Evolutionary conservation across 148 eudicot species (phyloP).

Genomic region (Camellia sinensis): DNA sequence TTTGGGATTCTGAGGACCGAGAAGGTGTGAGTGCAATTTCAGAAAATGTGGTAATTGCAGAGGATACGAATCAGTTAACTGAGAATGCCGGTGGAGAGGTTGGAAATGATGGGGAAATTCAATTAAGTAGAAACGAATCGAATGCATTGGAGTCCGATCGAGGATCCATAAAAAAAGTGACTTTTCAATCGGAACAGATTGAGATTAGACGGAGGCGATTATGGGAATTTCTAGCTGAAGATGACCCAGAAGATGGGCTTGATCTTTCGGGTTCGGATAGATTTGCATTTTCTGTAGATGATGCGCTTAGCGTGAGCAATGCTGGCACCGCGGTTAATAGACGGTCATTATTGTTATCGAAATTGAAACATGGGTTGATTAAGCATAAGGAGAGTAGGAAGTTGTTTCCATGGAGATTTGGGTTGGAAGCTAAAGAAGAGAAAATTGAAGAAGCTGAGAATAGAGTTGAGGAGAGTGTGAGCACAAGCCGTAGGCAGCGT

Average conservation of each 20-base stretch:
- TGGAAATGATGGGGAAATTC: slow-evolving; percentile 18
- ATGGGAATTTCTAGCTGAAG: slow-evolving; percentile 91
- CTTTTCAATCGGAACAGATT: slow-evolving; percentile 52
- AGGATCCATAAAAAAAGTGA: slow-evolving; percentile 57
- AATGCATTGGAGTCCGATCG: slow-evolving; percentile 2
- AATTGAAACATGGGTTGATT: slow-evolving; percentile 73
- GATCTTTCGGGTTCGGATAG: slow-evolving; percentile 98
- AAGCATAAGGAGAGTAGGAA: slow-evolving; percentile 55
- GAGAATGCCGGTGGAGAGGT: slow-evolving; percentile 10
- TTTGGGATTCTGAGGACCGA: slow-evolving; percentile 73
- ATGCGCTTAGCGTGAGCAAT: slow-evolving; percentile 76
- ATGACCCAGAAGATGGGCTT: slow-evolving; percentile 82
- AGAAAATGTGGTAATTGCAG: slow-evolving; percentile 23
- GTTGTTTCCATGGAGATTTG: slow-evolving; percentile 79
- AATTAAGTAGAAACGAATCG: slow-evolving; percentile 14
- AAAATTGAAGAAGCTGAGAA: slow-evolving; percentile 36
- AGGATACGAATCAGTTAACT: not conserved
- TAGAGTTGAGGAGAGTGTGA: slow-evolving; percentile 48
- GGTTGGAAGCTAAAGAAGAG: slow-evolving; percentile 62
- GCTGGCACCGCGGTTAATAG: slow-evolving; percentile 57
- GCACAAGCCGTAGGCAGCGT: slow-evolving; percentile 48
- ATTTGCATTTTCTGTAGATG: slow-evolving; percentile 94
- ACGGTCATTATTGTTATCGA: slow-evolving; percentile 73
- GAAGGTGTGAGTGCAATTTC: slow-evolving; percentile 23
- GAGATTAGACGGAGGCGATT: slow-evolving; percentile 65